Evolutionary conservation across 768 basidiomycete species (phyloP), one percentile per base, ranked within the genome.

Genomic region (Boletus rubropictus): DNA sequence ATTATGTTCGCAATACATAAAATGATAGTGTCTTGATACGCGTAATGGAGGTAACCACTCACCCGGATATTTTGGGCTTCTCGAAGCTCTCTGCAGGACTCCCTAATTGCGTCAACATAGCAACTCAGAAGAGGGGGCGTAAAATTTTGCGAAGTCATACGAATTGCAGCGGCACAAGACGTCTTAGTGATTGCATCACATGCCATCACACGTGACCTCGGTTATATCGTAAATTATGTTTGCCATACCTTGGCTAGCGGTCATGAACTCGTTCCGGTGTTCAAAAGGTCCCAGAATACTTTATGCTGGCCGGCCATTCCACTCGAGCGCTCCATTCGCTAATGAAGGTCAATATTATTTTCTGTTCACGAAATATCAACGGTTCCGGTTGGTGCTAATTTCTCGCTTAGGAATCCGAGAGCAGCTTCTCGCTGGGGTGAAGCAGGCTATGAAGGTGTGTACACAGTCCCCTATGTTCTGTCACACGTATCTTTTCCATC

Each of bases 381-480:
- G 1, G n/a, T n/a, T 31, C 32, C n/a, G 24, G 15, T 41, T 31
- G 11, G 22, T 20, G 17, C 39, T 53, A 20, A 51, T 34, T 17
- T 42, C 22, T 32, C 28, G 20, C 40, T 7, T 49, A 81, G 84
- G 79, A 48, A 61, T 84, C 46, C 78, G 84, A 20, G 56, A 73
- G 33, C 71, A 67, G 42, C 69, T 88, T 27, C 63, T 73, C 43
- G 57, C 61, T 34, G 77, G 77, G 44, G 73, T 86, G 20, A 88
- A 87, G 57, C 55, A 62, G 21, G 79, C 85, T 8, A 79, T 88
- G 80, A 87, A 82, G 77, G 84, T 83, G 42, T 22, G 57, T n/a
- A n/a, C 21, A 14, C 31, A n/a, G 53, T 55, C 25, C 8, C 39
- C 1, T 7, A 27, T 25, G 24, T 29, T 17, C 21, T 20, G 12